Percentiles rank a stretch among this genome's conserved stretches.
Evolutionary conservation across 768 basidiomycete species (phyloP).

Genomic region (Lanmaoa pseudosensibilis): DNA sequence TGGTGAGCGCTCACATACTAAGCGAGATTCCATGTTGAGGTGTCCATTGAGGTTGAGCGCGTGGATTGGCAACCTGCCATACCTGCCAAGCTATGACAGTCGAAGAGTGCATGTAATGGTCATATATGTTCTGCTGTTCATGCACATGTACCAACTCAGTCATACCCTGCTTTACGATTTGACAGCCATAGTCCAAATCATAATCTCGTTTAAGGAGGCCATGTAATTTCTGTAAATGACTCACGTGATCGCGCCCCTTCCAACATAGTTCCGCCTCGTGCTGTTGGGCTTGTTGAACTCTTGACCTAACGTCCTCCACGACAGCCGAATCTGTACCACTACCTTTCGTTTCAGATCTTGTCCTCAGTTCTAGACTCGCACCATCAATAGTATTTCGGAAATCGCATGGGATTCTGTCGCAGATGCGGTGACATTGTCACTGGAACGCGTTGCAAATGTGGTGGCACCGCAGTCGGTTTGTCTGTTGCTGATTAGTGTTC

Average conservation of each 20-base stretch:
- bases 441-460: conserved; percentile 73
- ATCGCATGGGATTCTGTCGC: conserved; percentile 77
- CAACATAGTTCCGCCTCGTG: conserved; percentile 12
- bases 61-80: conserved; percentile 61
- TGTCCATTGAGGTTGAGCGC: conserved; percentile 50
- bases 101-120: background rate
- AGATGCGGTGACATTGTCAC: conserved; percentile 82
- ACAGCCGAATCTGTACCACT: background rate
- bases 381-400: background rate
- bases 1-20: conserved; percentile 47
- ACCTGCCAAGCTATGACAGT: conserved; percentile 26
- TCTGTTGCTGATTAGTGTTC: conserved; percentile 16
- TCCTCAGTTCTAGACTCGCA: background rate
- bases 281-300: background rate
- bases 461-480: conserved; percentile 77
- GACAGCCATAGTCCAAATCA: too few relatives aligned
- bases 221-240: background rate
- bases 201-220: background rate
- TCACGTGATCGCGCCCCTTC: conserved; percentile 21
- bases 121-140: background rate
- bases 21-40: conserved; percentile 1
- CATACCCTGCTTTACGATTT: background rate
- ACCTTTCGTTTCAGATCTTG: background rate
- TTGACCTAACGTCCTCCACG: conserved; percentile 4
- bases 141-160: background rate